These are phyloP conservation scores for Gossypium aridum DNA, from an alignment of 441 rosid genomes.

Conservation along the genomic window DNA sequence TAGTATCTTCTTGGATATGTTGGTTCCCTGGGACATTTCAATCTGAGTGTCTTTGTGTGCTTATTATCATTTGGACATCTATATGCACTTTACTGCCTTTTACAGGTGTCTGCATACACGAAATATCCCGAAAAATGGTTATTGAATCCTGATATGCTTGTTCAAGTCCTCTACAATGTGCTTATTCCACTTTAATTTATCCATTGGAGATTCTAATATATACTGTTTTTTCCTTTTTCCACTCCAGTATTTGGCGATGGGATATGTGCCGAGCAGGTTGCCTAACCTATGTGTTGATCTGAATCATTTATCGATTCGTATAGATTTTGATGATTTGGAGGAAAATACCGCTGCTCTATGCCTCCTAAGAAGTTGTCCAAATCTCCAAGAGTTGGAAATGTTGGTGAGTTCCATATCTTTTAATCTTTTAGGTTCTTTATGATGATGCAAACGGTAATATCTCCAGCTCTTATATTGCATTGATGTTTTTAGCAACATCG, in stretches of 20 bases:
- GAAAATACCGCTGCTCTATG: constrained; percentile 57
- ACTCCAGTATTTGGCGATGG: constrained; percentile 53
- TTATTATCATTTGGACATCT: background rate
- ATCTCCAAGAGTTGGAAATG: constrained; percentile 61
- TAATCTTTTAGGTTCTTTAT: background rate
- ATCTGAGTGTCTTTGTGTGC: background rate
- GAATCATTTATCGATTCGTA: constrained; percentile 53
- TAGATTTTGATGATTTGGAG: constrained; percentile 56
- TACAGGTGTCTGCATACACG: background rate
- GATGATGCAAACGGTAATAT: background rate
- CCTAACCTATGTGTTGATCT: constrained; percentile 51
- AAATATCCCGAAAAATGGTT: background rate
- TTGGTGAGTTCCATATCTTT: constrained; percentile 30
- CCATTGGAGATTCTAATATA: constrained; percentile 9
- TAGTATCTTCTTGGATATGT: background rate
- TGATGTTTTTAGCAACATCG: background rate
- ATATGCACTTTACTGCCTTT: background rate
- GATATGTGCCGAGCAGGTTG: constrained; percentile 47
- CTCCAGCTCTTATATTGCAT: background rate
- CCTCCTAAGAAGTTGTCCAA: constrained; percentile 58
- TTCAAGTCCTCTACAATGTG: background rate
- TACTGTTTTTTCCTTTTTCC: constrained; percentile 13
- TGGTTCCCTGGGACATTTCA: background rate
- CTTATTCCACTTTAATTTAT: background rate
- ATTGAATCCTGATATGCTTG: background rate